Evolutionary conservation across 139 green algal genomes (phyloP).

Genomic region (Chlorella sorokiniana): DNA sequence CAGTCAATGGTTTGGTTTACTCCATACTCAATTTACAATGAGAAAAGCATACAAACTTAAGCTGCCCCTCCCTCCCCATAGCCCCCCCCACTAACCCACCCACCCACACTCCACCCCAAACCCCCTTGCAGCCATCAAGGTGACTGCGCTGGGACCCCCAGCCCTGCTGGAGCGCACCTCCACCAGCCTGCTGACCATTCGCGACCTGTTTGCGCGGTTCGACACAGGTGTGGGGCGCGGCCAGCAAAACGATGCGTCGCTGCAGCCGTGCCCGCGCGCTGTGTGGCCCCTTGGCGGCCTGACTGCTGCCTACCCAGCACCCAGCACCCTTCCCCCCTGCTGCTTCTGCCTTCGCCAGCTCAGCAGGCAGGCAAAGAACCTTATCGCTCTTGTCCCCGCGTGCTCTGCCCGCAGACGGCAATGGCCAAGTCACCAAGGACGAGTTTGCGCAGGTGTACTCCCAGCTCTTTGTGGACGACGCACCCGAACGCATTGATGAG

Average conservation of each 20-base stretch:
- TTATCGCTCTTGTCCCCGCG: too few relatives aligned
- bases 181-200: conserved; percentile 56
- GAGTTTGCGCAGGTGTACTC: conserved; percentile 58
- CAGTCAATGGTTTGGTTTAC: too few relatives aligned
- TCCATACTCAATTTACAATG: too few relatives aligned
- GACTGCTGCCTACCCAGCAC: too few relatives aligned
- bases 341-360: not conserved
- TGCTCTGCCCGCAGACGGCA: conserved; percentile 30
- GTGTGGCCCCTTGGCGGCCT: not conserved
- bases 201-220: conserved; percentile 69
- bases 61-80: too few relatives aligned
- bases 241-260: not conserved
- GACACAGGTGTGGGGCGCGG: conserved; percentile 45
- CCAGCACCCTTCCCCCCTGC: not conserved
- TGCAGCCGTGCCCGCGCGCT: too few relatives aligned
- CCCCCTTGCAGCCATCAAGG: conserved; percentile 81
- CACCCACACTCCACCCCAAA: not conserved
- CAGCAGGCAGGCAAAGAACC: too few relatives aligned
- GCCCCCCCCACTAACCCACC: not conserved
- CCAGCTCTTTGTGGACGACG: conserved; percentile 52
- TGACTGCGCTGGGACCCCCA: conserved; percentile 87
- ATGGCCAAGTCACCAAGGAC: conserved; percentile 48
- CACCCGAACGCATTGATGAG: conserved; percentile 27
- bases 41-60: too few relatives aligned
- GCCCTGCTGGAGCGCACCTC: conserved; percentile 77